Evolutionary conservation across 257 asterid genomes (phyloP).

Genomic region (Parsonsia alboflavescens): DNA sequence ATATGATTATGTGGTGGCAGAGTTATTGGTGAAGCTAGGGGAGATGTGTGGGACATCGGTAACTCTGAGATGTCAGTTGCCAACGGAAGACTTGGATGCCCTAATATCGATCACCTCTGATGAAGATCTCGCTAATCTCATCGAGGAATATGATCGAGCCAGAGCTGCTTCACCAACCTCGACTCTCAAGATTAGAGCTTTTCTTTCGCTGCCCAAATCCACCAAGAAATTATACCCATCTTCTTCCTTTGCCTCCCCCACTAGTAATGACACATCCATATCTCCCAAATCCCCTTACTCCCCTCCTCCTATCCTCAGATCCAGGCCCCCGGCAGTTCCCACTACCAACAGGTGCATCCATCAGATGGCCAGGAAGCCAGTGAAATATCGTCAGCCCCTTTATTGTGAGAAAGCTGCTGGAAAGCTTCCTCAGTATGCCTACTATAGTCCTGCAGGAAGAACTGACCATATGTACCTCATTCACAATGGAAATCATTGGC

Average conservation of each 20-base stretch:
- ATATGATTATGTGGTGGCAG: conserved; percentile 26
- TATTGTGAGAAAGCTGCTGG: conserved; percentile 28
- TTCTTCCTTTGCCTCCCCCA: conserved; percentile 38
- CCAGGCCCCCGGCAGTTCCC: conserved; percentile 19
- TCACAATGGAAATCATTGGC: conserved; percentile 58
- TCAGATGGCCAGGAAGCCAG: conserved; percentile 34
- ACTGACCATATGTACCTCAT: conserved; percentile 35
- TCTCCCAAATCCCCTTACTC: conserved; percentile 44
- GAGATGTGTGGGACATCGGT: conserved; percentile 63
- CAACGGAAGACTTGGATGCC: conserved; percentile 76
- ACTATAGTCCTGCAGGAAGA: conserved; percentile 32
- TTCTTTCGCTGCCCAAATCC: conserved; percentile 46
- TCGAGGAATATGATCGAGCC: conserved; percentile 66
- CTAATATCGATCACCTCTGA: conserved; percentile 67
- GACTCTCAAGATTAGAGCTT: conserved; percentile 58
- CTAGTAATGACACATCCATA: conserved; percentile 22
- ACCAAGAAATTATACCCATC: conserved; percentile 40
- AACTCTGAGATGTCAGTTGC: conserved; percentile 64
- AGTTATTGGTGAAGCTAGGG: conserved; percentile 56
- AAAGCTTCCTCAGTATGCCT: conserved; percentile 35
- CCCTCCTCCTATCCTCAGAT: conserved; percentile 23
- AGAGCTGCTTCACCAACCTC: conserved; percentile 30
- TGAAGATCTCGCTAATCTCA: conserved; percentile 65
- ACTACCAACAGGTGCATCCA: conserved; percentile 24
- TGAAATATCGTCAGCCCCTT: conserved; percentile 28